These are phyloP conservation scores for Ophioceras dolichostomum DNA, from an alignment of 2,329 filamentous ascomycete species.

Conservation along the genomic window DNA sequence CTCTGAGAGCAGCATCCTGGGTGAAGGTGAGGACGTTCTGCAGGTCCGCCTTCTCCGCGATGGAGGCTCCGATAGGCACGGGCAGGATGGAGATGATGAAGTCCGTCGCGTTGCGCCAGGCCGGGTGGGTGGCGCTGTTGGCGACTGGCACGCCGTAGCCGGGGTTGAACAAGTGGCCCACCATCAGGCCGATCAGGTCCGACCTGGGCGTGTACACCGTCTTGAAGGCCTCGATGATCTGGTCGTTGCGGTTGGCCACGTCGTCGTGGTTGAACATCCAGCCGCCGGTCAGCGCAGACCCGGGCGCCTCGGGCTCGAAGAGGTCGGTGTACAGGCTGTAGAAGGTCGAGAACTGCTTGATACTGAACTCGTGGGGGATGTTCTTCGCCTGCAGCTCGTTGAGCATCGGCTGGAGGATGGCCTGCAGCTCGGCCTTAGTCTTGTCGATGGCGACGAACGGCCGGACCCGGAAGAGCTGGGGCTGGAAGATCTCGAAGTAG, in stretches of 20 bases:
- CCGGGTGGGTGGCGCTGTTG: constrained; percentile 5
- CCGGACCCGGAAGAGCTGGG: constrained; percentile 23
- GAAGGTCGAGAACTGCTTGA: constrained; percentile 18
- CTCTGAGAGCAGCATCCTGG: constrained; percentile 14
- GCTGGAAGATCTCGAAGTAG: constrained; percentile 27
- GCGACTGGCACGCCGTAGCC: constrained; percentile 23
- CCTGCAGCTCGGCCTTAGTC: constrained; percentile 18
- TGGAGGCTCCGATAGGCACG: constrained; percentile 23
- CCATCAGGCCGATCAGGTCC: constrained; percentile 30
- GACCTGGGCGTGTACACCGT: constrained; percentile 20
- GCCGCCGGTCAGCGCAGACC: constrained; percentile 22
- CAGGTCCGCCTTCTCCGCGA: constrained; percentile 26
- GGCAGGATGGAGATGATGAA: constrained; percentile 20
- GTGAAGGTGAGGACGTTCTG: constrained; percentile 24
- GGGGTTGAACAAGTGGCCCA: constrained; percentile 25
- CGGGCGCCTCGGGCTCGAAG: constrained; percentile 21
- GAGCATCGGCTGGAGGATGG: constrained; percentile 21
- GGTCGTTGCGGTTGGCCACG: constrained; percentile 19
- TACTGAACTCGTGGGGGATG: constrained; percentile 14
- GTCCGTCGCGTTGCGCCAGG: constrained; percentile 12
- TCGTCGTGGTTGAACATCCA: constrained; percentile 24
- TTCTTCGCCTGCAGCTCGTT: constrained; percentile 16
- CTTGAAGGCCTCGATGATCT: constrained; percentile 22
- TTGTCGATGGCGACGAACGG: constrained; percentile 23
- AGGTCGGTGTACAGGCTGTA: constrained; percentile 23